Evolutionary conservation across 2,329 filamentous ascomycete genomes (phyloP).

Genomic region (Esteya vermicola): DNA sequence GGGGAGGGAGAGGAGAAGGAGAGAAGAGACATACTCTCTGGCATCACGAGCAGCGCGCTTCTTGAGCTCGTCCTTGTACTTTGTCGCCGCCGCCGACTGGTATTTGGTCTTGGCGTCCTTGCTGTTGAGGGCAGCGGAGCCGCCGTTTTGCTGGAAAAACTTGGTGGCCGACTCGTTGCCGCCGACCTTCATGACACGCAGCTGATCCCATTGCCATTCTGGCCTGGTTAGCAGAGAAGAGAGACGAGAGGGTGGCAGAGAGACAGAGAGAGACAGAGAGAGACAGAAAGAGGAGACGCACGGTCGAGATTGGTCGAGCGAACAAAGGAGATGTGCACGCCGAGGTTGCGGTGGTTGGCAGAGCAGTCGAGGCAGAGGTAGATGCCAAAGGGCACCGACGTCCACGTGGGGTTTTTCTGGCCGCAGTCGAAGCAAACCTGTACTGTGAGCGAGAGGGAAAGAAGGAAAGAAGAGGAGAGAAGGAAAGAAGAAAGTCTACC

Average conservation of each 20-base stretch:
- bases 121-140: conserved; percentile 83
- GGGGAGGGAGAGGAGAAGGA: conserved; percentile 1
- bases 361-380: conserved; percentile 98
- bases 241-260: too few relatives aligned
- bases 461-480: neutral
- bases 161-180: conserved; percentile 97
- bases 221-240: conserved; percentile 3
- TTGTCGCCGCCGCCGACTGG: conserved; percentile 78
- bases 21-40: conserved; percentile 49
- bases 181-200: conserved; percentile 94
- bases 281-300: conserved; percentile 34
- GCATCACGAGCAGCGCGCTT: conserved; percentile 71
- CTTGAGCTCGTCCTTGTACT: conserved; percentile 97
- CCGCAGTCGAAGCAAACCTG: conserved; percentile 97
- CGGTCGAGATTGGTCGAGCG: conserved; percentile 96
- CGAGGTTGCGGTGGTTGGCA: conserved; percentile 90
- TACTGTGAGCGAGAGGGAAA: neutral
- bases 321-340: conserved; percentile 98
- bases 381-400: conserved; percentile 86
- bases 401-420: conserved; percentile 97
- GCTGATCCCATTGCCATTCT: conserved; percentile 99
- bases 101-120: conserved; percentile 98
- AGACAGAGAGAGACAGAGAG: neutral
- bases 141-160: conserved; percentile 94
- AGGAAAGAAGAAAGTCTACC: conserved; percentile 31